Percentiles rank a stretch among this genome's conserved stretches.
These are phyloP conservation scores for Alternaria tenuissima DNA, from an alignment of 2,329 filamentous ascomycete genomes.

Conservation along the genomic window DNA sequence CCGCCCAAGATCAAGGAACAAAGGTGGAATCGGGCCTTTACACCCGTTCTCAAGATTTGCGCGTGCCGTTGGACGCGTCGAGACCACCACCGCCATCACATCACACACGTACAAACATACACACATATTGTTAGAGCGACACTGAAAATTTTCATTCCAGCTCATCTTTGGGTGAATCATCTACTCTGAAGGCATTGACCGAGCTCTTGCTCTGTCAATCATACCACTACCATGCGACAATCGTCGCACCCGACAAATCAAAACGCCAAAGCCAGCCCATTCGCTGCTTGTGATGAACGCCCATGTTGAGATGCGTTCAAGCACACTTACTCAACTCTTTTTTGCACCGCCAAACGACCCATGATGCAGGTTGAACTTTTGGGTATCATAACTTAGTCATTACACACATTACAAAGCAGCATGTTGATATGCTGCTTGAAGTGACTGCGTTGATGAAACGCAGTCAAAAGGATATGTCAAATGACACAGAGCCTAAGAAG, in stretches of 20 bases:
- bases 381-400: constrained; percentile 53
- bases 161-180: constrained; percentile 2
- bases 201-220: neutral
- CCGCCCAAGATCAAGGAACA: neutral
- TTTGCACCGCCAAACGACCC: constrained; percentile 43
- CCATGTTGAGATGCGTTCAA: constrained; percentile 52
- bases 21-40: neutral
- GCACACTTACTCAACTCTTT: constrained; percentile 27
- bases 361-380: constrained; percentile 55
- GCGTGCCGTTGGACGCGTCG: neutral
- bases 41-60: neutral
- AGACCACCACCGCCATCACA: neutral
- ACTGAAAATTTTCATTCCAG: neutral
- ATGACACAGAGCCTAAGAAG: constrained; percentile 59
- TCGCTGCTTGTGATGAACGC: constrained; percentile 44
- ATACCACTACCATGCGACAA: neutral
- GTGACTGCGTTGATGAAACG: constrained; percentile 45
- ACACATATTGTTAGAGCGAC: neutral
- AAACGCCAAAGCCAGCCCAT: constrained; percentile 20
- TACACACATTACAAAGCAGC: constrained; percentile 51
- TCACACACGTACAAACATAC: neutral
- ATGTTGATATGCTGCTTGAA: constrained; percentile 50
- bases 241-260: neutral
- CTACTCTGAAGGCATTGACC: neutral
- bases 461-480: constrained; percentile 29